Evolutionary conservation across 345 rosid genomes (phyloP).

Genomic region (Eucalyptus regnans): DNA sequence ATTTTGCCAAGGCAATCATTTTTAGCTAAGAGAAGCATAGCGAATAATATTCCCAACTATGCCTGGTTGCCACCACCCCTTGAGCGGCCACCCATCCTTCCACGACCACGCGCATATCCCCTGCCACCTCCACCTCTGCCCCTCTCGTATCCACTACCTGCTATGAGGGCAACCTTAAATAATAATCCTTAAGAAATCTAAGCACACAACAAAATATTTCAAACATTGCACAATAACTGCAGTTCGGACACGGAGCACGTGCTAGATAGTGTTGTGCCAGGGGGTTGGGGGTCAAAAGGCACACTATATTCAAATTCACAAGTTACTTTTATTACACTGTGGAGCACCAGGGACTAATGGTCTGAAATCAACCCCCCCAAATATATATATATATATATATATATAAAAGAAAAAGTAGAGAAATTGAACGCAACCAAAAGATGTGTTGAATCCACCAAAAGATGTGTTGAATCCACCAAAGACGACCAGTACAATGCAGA

Average conservation of each 20-base stretch:
- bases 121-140: constrained; percentile 27
- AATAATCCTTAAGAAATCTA: background rate
- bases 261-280: background rate
- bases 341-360: background rate
- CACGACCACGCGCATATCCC: constrained; percentile 28
- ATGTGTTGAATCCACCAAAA: background rate
- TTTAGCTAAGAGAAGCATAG: background rate
- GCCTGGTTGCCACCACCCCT: constrained; percentile 45
- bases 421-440: background rate
- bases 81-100: constrained; percentile 51
- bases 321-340: background rate
- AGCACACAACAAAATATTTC: background rate
- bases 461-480: background rate
- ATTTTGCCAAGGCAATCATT: background rate
- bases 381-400: too few species aligned
- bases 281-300: background rate
- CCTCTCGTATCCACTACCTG: constrained; percentile 3
- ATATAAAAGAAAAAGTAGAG: background rate
- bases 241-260: background rate
- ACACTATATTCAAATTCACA: background rate
- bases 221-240: background rate
- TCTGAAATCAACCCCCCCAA: background rate
- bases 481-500: background rate
- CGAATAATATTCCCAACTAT: background rate
- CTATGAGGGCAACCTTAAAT: background rate